phyloP scores from a whole-genome alignment of 257 asterid species.

The Mentha longifolia region DNA sequence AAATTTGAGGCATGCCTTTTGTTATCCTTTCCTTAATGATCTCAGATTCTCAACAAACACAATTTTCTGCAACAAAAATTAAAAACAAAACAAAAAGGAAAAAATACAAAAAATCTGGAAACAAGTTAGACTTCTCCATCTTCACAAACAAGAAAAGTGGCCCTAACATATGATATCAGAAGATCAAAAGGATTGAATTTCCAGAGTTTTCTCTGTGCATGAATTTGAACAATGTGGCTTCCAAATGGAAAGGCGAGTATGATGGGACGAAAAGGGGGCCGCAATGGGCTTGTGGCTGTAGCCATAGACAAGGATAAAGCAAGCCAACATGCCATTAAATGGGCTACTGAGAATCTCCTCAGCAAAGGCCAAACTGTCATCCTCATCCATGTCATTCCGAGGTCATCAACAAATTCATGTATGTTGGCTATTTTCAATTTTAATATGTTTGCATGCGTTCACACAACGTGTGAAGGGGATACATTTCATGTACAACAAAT shows the following conservation, averaged over 20 bases:
- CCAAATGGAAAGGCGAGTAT: slow-evolving; percentile 42
- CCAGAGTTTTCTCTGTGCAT: slow-evolving; percentile 10
- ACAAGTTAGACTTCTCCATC: neutral
- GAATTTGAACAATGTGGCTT: slow-evolving; percentile 60
- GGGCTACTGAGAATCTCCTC: slow-evolving; percentile 75
- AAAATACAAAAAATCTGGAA: neutral
- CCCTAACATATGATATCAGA: neutral
- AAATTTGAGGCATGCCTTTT: slow-evolving; percentile 44
- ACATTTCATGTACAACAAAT: neutral
- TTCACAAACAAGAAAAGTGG: neutral
- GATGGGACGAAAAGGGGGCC: slow-evolving; percentile 43
- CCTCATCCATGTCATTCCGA: slow-evolving; percentile 78
- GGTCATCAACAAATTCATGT: slow-evolving; percentile 45
- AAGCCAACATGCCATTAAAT: slow-evolving; percentile 79
- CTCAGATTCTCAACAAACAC: slow-evolving; percentile 27
- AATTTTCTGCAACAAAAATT: slow-evolving; percentile 19
- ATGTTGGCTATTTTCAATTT: neutral
- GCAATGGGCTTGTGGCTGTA: slow-evolving; percentile 77
- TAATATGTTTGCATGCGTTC: neutral
- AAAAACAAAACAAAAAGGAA: slow-evolving; percentile 1
- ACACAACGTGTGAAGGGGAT: neutral
- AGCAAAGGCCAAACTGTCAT: slow-evolving; percentile 65
- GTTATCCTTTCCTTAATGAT: slow-evolving; percentile 29
- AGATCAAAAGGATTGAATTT: neutral
- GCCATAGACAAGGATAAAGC: slow-evolving; percentile 83